Conservation (phyloP, 345 rosid genomes). For the Citrus sinensis region DVS_A1.0 CM039162.1:30668001-30668500, state of each 20-base stretch:
- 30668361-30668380: conserved; percentile 6
- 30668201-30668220: not conserved
- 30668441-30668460: conserved; percentile 75
- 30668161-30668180: too few relatives aligned
- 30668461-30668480: conserved; percentile 79
- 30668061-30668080: not conserved
- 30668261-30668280: not conserved
- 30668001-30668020: not conserved
- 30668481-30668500: conserved; percentile 58
- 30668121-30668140: not conserved
- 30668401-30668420: conserved; percentile 14
- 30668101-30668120: not conserved
- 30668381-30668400: not conserved
- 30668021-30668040: not conserved
- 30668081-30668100: not conserved
- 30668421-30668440: conserved; percentile 36
- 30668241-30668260: not conserved
- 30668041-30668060: too few relatives aligned
- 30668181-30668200: not conserved
- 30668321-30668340: not conserved
- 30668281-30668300: not conserved
- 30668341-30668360: not conserved
- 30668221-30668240: conserved; percentile 9
- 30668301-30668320: not conserved
- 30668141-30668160: too few relatives aligned